Evolutionary conservation across 176 grass and related monocot genomes (phyloP), one percentile per base, ranked within the genome.

Genomic region (Chrysopogon serrulatus): DNA sequence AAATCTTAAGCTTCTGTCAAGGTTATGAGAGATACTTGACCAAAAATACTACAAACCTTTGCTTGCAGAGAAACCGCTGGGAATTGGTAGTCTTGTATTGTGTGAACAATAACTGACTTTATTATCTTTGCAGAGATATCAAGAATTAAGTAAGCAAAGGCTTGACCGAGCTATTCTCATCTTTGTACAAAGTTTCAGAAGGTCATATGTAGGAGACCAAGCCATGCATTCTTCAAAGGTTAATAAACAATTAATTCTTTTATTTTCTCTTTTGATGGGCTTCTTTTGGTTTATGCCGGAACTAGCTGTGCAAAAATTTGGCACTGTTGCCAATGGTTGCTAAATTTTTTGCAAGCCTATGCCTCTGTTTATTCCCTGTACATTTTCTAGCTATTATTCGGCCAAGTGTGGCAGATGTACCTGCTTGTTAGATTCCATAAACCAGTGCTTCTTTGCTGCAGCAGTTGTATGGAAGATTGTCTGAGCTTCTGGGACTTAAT

Each of bases 101-200:
- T 45, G 74, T 74, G 81, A 49, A 65, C 35, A 16, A 42, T 35
- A 68, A 53, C 63, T 89, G 26, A 43, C 62, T 87, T 36, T 86
- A 11, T 74, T 81, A 64, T 82, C 10, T 84, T 84, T 82, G 59
- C 90, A 99, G 97, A 96, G 97, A 88, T 99, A 99, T 84, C 76
- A 80, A 88, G 93, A 94, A 83, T 64, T 88, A 92, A 96, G 90
- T 76, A 99, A 99, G 81, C 90, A 99, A 91, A 96, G 97, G 82
- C 89, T 99, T 63, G 97, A 94, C 61, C 97, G 90, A 83, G 97
- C 97, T 79, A 94, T 99, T 77, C 70, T 99, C 47, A 89, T 92
- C 77, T 99, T 99, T 82, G 86, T 96, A 65, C 97, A 99, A 87
- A 94, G 92, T 89, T 99, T 99, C 65, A 93, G 97, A 71, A 96